Evolutionary conservation across 352 stramenopile species (phyloP), one percentile per base, ranked within the genome.

Genomic region (Phytopythium vexans): DNA sequence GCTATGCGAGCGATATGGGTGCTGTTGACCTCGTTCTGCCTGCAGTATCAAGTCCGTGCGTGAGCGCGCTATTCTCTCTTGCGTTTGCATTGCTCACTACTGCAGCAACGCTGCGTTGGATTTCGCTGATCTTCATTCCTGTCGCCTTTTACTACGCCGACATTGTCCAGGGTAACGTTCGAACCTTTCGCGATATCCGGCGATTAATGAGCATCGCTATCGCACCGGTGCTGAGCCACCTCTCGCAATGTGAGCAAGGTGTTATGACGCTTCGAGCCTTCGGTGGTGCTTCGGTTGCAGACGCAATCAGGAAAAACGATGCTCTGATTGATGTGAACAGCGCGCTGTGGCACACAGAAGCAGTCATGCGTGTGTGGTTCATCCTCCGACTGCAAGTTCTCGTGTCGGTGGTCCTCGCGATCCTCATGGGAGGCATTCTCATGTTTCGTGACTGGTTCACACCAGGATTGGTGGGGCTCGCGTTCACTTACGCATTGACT

Each of bases 1-100:
- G 94, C 10, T 98, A 97, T 44, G 66, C 72, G 36, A 78, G 74
- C 8, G 90, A 97, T 54, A 93, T 97, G 68, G 75, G 89, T 38
- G 82, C 84, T 10, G 64, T 97, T 10, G 90, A 98, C 69, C 74
- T 94, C 27, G 73, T 92, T 42, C 58, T 88, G 33, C 58, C 65
- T 3, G 60, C 71, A 8, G 49, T 49, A 2, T 68, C 49, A 14
- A 49, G 55, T 32, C 32, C 43, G 8, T 85, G 79, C 38, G 45
- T 95, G 12, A 70, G 74, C 12, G 68, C 84, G 21, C 66, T 68
- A 11, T 79, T 92, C 15, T 74, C 70, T 40, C 92, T 77, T 1
- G 64, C 89, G 1, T 89, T 81, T 49, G 82, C 77, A 41, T 64
- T 96, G 1, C 73, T 60, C 5, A 88, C 82, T 0, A 88, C 96